These are phyloP conservation scores for Boletus speciosus DNA, from an alignment of 768 basidiomycete species.

Conservation along the genomic window DNA sequence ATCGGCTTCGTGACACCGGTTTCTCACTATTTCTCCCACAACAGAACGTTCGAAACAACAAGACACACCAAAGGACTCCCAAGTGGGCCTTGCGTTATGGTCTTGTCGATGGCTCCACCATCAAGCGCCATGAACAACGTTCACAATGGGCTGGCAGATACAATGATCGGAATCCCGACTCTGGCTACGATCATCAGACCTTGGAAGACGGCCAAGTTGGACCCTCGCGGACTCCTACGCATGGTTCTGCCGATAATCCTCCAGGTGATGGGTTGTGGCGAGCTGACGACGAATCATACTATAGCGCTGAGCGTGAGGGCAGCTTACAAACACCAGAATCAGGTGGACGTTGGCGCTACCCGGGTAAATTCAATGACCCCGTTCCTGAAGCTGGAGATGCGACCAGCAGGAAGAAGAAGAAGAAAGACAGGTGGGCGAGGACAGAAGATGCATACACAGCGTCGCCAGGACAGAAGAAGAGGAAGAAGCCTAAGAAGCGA, in stretches of 20 bases:
- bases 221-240: constrained; percentile 11
- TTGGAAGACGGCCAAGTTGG: constrained; percentile 76
- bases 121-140: constrained; percentile 72
- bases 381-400: constrained; percentile 39
- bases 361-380: constrained; percentile 75
- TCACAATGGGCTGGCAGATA: constrained; percentile 88
- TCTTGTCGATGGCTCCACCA: constrained; percentile 76
- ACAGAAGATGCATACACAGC: constrained; percentile 77
- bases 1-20: background rate
- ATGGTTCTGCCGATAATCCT: constrained; percentile 6
- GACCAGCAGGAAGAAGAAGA: constrained; percentile 51
- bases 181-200: constrained; percentile 65
- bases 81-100: constrained; percentile 94
- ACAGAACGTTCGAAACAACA: constrained; percentile 94
- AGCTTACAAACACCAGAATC: constrained; percentile 35
- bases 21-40: constrained; percentile 6
- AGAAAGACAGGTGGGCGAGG: constrained; percentile 84
- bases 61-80: constrained; percentile 87
- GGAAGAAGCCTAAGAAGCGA: constrained; percentile 56
- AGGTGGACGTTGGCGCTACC: constrained; percentile 74
- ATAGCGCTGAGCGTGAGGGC: constrained; percentile 42
- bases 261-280: constrained; percentile 60
- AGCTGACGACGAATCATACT: constrained; percentile 73
- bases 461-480: constrained; percentile 45
- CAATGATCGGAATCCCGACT: constrained; percentile 71